Conservation (phyloP, 371 early-diverging fungal species). For the Chytridium lagenaria region DNA sequence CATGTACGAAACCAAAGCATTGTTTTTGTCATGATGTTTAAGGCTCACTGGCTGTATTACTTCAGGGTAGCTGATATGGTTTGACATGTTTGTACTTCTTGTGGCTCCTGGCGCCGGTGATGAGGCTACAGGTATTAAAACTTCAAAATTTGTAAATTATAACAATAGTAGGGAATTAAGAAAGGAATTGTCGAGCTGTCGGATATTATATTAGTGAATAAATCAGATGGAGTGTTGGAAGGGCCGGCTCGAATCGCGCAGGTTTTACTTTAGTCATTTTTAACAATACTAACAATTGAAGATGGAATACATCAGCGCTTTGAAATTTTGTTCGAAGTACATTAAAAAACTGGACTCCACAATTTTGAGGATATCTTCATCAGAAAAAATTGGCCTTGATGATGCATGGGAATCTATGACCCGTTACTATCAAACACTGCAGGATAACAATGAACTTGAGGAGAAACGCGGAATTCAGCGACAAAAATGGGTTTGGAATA, state of each 20-base stretch:
- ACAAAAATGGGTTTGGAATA: slow-evolving; percentile 78
- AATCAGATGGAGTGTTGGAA: slow-evolving; percentile 73
- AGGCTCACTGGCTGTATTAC: neutral
- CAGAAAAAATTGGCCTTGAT: slow-evolving; percentile 62
- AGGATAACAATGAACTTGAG: slow-evolving; percentile 52
- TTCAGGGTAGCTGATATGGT: slow-evolving; percentile 83
- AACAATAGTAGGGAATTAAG: slow-evolving; percentile 69
- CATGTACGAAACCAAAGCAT: slow-evolving; percentile 41
- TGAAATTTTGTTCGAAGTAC: slow-evolving; percentile 61
- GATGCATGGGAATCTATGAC: slow-evolving; percentile 71
- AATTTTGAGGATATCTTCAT: slow-evolving; percentile 69
- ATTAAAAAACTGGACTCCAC: slow-evolving; percentile 53
- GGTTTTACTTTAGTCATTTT: slow-evolving; percentile 11
- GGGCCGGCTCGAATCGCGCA: slow-evolving; percentile 67
- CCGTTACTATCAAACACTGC: slow-evolving; percentile 52
- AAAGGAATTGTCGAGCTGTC: slow-evolving; percentile 83
- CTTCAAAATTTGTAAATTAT: neutral
- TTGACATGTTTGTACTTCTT: slow-evolving; percentile 72
- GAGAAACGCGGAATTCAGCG: slow-evolving; percentile 64
- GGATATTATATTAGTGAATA: slow-evolving; percentile 79
- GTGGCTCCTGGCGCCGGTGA: slow-evolving; percentile 73
- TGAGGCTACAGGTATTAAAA: slow-evolving; percentile 65
- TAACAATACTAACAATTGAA: neutral
- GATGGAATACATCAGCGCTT: slow-evolving; percentile 68
- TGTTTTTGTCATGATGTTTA: neutral